Base-by-base conservation (phyloP, 2,329 filamentous ascomycete genomes). In the Dactylellina cionopaga region DNA sequence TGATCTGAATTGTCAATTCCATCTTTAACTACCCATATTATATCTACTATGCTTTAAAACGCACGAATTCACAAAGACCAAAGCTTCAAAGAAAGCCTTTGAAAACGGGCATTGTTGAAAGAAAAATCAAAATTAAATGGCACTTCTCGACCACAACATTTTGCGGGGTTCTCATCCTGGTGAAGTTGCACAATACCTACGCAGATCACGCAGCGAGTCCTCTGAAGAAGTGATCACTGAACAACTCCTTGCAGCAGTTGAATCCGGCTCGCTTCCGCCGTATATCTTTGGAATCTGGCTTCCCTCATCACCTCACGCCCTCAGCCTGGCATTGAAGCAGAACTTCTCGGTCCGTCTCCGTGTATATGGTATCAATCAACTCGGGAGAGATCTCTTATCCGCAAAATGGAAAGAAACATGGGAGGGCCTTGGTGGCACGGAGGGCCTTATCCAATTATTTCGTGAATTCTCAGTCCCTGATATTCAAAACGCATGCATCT, bases 221-320 rank as follows among this genome's bases (percentile, higher is more conserved):
- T 35, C 54, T 6, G 39, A 59, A 17, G 2, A 13, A 47, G 29
- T 11, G 2, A 31, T 47, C 22, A 59, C 55, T 1, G 1, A 19
- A 7, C 17, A 27, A 5, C 41, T 59, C n/a, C 39, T 59, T 7
- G 9, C n/a, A 1, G 15, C 41, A 10, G 13, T 47, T n/a, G 9
- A 47, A 59, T 33, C 27, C 5, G 41, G 29, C 10, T 22, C 19
- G 9, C 29, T 35, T 5, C 56, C 56, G 5, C 17, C 56, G 3
- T 41, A 29, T 5, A 49, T 60, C 29, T 60, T 49, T n/a, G 41
- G 27, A 22, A n/a, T 41, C 22, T 60, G 56, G 56, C 22, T 60
- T 11, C n/a, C 19, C 6, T n/a, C 49, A n/a, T 60, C 56, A 1
- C 4, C 22, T 0, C 2, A 5, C 0, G 41, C 56, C 10, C 39